phyloP scores from a whole-genome alignment of 257 asterid species.

The Nicotiana benthamiana region DNA sequence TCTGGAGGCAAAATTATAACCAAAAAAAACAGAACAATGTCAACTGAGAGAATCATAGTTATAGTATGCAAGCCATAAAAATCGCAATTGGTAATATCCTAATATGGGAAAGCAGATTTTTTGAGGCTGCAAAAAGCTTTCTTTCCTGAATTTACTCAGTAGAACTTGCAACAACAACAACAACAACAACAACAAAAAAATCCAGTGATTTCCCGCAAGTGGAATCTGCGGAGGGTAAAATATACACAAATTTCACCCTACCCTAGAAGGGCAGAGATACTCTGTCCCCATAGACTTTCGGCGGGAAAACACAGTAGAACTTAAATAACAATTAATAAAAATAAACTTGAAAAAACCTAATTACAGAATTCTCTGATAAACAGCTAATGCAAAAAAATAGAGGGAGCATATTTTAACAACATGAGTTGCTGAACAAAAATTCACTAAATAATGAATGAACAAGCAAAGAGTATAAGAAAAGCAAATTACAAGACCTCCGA shows the following conservation, averaged over 20 bases:
- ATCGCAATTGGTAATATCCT: neutral
- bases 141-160: neutral
- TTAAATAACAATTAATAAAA: neutral
- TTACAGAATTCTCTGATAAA: neutral
- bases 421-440: neutral
- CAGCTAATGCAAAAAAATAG: neutral
- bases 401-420: neutral
- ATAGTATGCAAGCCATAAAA: neutral
- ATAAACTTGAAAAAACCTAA: neutral
- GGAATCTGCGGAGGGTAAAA: no score
- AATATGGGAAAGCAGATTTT: neutral
- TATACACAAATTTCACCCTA: no score
- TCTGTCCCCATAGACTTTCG: no score
- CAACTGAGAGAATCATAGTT: neutral
- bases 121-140: neutral
- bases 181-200: no score
- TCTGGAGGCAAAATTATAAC: conserved; percentile 32
- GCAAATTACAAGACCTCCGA: neutral
- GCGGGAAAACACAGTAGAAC: neutral
- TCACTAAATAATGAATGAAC: neutral
- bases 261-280: no score
- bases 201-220: no score
- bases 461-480: no score
- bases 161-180: no score
- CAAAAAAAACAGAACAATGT: neutral